Conservation (phyloP, 441 rosid species). For the Gossypium gossypioides region DNA sequence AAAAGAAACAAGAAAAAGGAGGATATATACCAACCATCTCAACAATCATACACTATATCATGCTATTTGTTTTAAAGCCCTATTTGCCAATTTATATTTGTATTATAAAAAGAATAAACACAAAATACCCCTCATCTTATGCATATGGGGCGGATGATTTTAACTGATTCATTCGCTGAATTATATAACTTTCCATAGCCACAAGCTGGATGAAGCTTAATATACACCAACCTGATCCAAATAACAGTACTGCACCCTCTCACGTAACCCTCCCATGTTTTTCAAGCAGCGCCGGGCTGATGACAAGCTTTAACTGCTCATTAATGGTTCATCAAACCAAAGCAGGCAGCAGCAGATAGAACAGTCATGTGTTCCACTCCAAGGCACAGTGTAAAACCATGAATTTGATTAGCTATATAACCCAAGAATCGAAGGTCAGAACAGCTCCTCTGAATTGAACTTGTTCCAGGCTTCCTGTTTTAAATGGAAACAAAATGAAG, state of each 20-base stretch:
- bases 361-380: constrained; percentile 7
- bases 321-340: not conserved
- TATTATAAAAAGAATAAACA: constrained; percentile 22
- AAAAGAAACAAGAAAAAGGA: not conserved
- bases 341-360: constrained; percentile 6
- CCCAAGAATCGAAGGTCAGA: constrained; percentile 25
- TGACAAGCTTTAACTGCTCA: not conserved
- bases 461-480: constrained; percentile 85
- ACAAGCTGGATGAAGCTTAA: not conserved
- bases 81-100: constrained; percentile 6
- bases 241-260: constrained; percentile 6
- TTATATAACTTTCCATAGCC: constrained; percentile 4
- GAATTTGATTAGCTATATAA: constrained; percentile 7
- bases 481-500: not conserved
- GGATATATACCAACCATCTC: not conserved
- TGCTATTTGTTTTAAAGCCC: not conserved
- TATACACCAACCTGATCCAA: constrained; percentile 18
- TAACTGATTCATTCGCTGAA: not conserved
- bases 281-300: not conserved
- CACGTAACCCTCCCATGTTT: not conserved
- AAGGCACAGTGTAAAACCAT: not conserved
- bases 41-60: not conserved
- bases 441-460: constrained; percentile 77
- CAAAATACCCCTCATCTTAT: constrained; percentile 17
- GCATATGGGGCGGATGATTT: not conserved